phyloP scores from a whole-genome alignment of 805 yeast genomes.

The Candida cerambycidarum region DNA sequence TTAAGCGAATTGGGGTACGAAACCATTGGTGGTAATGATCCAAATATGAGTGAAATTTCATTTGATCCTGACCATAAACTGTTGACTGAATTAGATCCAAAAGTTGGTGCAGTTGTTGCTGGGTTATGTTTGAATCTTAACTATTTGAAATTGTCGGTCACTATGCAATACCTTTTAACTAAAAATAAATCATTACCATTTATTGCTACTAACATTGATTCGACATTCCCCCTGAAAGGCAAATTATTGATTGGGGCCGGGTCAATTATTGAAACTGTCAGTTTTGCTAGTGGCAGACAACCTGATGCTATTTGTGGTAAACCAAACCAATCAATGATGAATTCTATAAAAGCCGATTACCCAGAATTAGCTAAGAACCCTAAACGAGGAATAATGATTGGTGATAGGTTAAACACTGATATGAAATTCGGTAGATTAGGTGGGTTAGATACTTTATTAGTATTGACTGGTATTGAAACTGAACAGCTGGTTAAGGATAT shows the following conservation, averaged over 20 bases:
- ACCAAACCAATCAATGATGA: constrained; percentile 88
- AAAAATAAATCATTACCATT: constrained; percentile 60
- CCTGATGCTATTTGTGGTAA: constrained; percentile 89
- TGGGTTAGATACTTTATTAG: constrained; percentile 82
- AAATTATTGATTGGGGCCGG: constrained; percentile 93
- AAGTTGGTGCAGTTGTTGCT: constrained; percentile 85
- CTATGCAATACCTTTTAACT: constrained; percentile 75
- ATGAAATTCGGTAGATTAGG: constrained; percentile 89
- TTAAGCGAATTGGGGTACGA: constrained; percentile 69
- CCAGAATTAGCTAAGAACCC: constrained; percentile 48
- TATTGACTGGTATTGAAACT: constrained; percentile 87
- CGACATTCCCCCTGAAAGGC: constrained; percentile 91
- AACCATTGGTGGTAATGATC: constrained; percentile 83
- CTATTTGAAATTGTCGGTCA: constrained; percentile 76
- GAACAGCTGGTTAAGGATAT: constrained; percentile 55
- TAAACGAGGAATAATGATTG: constrained; percentile 79
- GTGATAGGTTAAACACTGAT: constrained; percentile 93
- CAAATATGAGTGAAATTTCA: constrained; percentile 46
- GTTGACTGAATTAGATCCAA: constrained; percentile 59
- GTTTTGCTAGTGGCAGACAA: constrained; percentile 71
- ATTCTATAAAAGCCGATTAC: constrained; percentile 72
- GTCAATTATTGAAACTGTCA: constrained; percentile 75
- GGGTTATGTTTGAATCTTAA: constrained; percentile 79
- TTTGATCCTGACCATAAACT: constrained; percentile 59
- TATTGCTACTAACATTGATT: constrained; percentile 91